Evolutionary conservation across 2,329 filamentous ascomycete species (phyloP).

Genomic region (Rosellinia necatrix): DNA sequence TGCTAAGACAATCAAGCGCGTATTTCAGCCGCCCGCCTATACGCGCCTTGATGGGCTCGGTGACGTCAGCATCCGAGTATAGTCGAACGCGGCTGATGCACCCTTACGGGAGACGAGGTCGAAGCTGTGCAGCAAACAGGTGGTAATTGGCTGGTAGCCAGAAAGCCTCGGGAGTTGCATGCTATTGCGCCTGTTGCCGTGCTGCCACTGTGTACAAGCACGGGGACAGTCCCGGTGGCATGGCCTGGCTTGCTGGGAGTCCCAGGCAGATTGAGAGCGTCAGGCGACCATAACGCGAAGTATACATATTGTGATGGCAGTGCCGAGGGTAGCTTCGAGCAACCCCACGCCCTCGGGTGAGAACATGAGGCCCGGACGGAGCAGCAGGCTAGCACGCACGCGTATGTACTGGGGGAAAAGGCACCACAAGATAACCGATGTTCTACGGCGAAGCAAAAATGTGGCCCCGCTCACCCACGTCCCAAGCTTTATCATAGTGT

Average conservation of each 20-base stretch:
- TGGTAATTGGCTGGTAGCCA: constrained; percentile 5
- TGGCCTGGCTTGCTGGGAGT: too few species aligned
- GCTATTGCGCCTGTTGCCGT: constrained; percentile 20
- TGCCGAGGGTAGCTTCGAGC: not conserved
- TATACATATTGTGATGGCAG: too few species aligned
- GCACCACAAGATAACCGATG: constrained; percentile 5
- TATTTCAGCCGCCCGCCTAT: too few species aligned
- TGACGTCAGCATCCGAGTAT: too few species aligned
- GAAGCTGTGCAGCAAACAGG: constrained; percentile 13
- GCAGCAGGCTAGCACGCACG: constrained; percentile 4
- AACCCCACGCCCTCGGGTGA: not conserved
- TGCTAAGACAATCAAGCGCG: too few species aligned
- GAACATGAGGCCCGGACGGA: constrained; percentile 7
- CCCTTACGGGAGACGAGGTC: constrained; percentile 45
- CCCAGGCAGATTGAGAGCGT: too few species aligned
- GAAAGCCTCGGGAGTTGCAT: constrained; percentile 11
- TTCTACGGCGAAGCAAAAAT: not conserved
- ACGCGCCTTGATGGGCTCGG: too few species aligned
- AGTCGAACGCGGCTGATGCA: constrained; percentile 55
- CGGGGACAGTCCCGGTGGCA: constrained; percentile 27
- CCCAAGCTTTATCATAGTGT: too few species aligned
- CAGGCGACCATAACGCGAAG: too few species aligned
- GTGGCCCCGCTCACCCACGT: constrained; percentile 1
- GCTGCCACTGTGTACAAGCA: constrained; percentile 21
- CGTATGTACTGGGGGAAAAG: constrained; percentile 22